phyloP scores from a whole-genome alignment of 2,329 filamentous ascomycete species.

The Botrytis fragariae region DNA sequence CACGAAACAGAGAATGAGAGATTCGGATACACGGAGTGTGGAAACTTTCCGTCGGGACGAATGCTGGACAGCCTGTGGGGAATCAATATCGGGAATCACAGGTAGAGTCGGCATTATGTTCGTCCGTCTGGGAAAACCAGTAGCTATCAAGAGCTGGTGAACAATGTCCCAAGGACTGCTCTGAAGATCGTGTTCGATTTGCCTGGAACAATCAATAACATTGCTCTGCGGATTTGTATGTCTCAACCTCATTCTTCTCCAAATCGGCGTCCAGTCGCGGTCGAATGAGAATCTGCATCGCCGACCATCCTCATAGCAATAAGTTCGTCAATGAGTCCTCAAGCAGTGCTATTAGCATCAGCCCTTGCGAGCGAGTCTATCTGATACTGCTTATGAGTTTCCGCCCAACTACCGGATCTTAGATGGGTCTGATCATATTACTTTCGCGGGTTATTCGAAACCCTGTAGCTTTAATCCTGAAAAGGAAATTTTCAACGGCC shows the following conservation, averaged over 20 bases:
- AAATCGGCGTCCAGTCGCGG: neutral
- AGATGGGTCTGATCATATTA: fast-evolving
- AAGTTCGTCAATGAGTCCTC: neutral
- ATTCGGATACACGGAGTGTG: neutral
- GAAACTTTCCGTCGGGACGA: too few relatives aligned
- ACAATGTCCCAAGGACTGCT: neutral
- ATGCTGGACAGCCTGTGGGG: too few relatives aligned
- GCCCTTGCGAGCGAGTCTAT: neutral
- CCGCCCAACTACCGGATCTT: too few relatives aligned
- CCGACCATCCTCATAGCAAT: too few relatives aligned
- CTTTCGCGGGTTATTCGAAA: too few relatives aligned
- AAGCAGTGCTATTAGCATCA: too few relatives aligned
- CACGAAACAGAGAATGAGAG: neutral
- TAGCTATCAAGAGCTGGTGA: neutral
- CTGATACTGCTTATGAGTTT: neutral
- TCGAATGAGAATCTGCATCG: neutral
- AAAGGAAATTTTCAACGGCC: neutral
- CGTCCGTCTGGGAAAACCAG: neutral
- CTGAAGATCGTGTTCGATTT: neutral
- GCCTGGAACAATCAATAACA: neutral
- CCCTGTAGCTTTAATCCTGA: neutral
- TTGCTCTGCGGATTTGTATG: fast-evolving
- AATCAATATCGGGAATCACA: too few relatives aligned
- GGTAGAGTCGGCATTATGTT: neutral
- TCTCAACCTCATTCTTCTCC: neutral